Conservation (phyloP, 2,329 filamentous ascomycete species). For the Fusarium siculi region DNA sequence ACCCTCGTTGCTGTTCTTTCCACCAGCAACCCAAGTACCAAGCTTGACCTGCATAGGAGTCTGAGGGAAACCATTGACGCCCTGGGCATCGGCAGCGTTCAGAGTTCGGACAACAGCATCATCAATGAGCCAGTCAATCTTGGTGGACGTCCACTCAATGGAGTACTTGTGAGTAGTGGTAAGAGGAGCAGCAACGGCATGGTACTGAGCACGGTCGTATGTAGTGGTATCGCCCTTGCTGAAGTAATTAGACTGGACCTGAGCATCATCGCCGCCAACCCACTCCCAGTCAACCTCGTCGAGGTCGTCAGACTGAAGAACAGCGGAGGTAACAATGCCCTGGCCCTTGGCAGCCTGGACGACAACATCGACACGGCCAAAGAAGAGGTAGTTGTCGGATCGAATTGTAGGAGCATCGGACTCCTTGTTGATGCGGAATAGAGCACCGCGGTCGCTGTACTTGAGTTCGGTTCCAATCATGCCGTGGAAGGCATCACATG, state of each 20-base stretch:
- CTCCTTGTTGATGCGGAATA: slow-evolving; percentile 74
- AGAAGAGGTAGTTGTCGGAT: slow-evolving; percentile 93
- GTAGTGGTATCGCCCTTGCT: slow-evolving; percentile 77
- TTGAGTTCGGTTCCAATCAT: slow-evolving; percentile 59
- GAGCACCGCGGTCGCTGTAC: slow-evolving; percentile 62
- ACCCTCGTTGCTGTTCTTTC: slow-evolving; percentile 69
- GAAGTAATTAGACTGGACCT: slow-evolving; percentile 91
- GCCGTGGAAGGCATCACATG: slow-evolving; percentile 65
- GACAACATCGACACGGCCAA: slow-evolving; percentile 84
- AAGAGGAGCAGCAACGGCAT: slow-evolving; percentile 65
- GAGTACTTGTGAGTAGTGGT: slow-evolving; percentile 73
- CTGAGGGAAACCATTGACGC: slow-evolving; percentile 72
- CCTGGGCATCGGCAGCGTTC: slow-evolving; percentile 66
- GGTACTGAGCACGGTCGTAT: slow-evolving; percentile 75
- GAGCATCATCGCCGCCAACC: slow-evolving; percentile 77
- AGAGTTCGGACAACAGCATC: slow-evolving; percentile 70
- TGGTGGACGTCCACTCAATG: slow-evolving; percentile 73
- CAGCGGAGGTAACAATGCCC: slow-evolving; percentile 89
- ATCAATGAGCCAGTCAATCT: slow-evolving; percentile 73
- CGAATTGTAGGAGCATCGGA: slow-evolving; percentile 77
- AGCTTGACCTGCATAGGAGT: slow-evolving; percentile 78
- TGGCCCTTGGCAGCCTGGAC: slow-evolving; percentile 82
- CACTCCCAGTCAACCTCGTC: slow-evolving; percentile 96
- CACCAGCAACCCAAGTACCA: slow-evolving; percentile 73
- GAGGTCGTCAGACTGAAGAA: slow-evolving; percentile 88